These are phyloP conservation scores for Panicum miliaceum DNA, from an alignment of 176 grass and related monocot species.

Conservation along the genomic window DNA sequence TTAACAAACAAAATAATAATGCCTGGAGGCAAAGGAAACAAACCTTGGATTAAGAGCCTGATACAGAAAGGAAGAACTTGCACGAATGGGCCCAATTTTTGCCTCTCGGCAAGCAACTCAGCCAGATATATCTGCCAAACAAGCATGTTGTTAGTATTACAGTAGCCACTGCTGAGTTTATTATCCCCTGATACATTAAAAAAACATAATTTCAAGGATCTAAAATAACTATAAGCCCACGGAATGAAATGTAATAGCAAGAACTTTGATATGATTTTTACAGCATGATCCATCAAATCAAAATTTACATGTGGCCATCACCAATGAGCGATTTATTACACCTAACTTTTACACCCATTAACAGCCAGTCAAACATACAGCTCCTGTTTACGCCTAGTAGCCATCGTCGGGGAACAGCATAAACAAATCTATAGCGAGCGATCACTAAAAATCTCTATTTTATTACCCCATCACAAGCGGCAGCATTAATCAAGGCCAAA, in stretches of 20 bases:
- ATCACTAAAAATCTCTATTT: conserved; percentile 40
- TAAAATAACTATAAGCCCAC: conserved; percentile 24
- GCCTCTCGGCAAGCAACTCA: conserved; percentile 94
- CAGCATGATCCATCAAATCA: conserved; percentile 39
- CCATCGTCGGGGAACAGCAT: not conserved
- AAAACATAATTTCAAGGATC: conserved; percentile 16
- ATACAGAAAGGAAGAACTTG: conserved; percentile 97
- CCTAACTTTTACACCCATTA: conserved; percentile 35
- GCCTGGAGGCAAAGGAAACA: conserved; percentile 17
- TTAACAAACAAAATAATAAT: conserved; percentile 14
- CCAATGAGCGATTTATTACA: conserved; percentile 57
- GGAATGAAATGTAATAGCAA: conserved; percentile 8
- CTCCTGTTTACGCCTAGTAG: not conserved
- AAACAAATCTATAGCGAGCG: conserved; percentile 39
- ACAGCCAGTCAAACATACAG: conserved; percentile 33
- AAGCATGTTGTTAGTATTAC: conserved; percentile 32
- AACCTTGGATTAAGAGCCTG: conserved; percentile 95
- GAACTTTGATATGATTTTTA: conserved; percentile 52
- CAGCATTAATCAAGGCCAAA: conserved; percentile 45
- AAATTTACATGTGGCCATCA: conserved; percentile 36
- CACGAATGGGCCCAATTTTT: conserved; percentile 93
- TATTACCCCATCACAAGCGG: conserved; percentile 43
- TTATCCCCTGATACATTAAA: conserved; percentile 8
- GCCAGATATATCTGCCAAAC: conserved; percentile 87
- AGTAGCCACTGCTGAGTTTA: conserved; percentile 5